Base-by-base conservation (phyloP, 768 basidiomycete species). In the Coprinopsis cinerea region DNA sequence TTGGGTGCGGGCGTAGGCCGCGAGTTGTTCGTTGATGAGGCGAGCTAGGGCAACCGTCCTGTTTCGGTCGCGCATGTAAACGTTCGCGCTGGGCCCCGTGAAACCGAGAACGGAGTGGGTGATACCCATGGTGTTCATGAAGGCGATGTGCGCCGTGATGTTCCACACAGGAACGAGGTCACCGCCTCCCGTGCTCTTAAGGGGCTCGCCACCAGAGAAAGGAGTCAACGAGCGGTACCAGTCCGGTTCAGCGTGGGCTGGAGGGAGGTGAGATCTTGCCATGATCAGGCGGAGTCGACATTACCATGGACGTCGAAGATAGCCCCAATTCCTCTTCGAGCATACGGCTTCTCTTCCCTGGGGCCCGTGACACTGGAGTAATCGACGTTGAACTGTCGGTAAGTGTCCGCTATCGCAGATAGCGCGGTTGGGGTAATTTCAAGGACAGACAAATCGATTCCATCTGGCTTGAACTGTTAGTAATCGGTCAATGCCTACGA, bases 1-100 rank as follows among this genome's bases (percentile, higher is more conserved):
- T 26, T 63, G 47, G 14, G 59, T 56, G 23, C 62, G 60, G 36
- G 55, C 59, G 40, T 64, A 67, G 18, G 68, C 68, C 32, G 66
- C 66, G 13, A 62, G 54, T 43, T 69, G 64, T 51, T 69, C 68
- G 47, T 69, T 69, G 44, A 69, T 60, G 14, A 69, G 51, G 40
- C 68, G 64, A 3, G 68, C 67, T 15, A 69, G 64, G 13, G 68
- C 66, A 15, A 67, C 39, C 9, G 68, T 69, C 27, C 53, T 47
- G 20, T 7, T 18, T 45, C 61, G 57, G 26, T 64, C 56, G 3
- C 66, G 62, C 30, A 53, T 54, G 48, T 47, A 68, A 17, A 66
- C 66, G 53, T 66, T 65, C 20, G 66, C 62, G 14, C 59, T 63
- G 39, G 68, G 68, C 13, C 63, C 57, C 14, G 66, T 66, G 57